These are phyloP conservation scores for Paraglomus occultum DNA, from an alignment of 192 early-diverging fungal genomes.

Conservation along the genomic window DNA sequence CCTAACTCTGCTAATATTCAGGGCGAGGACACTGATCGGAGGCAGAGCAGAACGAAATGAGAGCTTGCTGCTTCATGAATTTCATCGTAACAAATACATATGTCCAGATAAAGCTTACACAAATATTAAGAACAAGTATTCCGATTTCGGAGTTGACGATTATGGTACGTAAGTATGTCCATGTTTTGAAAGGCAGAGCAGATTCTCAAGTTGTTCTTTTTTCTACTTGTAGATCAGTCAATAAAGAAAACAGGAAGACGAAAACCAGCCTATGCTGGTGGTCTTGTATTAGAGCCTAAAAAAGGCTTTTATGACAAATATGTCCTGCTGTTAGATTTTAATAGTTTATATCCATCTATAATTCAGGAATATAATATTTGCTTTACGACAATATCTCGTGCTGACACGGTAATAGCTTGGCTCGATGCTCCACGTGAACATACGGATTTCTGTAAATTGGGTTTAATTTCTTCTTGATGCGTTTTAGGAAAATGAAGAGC, in stretches of 20 bases:
- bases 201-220: neutral
- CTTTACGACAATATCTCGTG: conserved; percentile 88
- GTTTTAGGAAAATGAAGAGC: conserved; percentile 51
- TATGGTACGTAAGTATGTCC: conserved; percentile 34
- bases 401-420: conserved; percentile 30
- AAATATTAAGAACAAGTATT: conserved; percentile 22
- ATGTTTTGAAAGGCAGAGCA: neutral
- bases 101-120: conserved; percentile 79
- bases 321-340: conserved; percentile 96
- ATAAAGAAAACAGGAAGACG: conserved; percentile 54
- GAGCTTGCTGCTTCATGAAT: conserved; percentile 93
- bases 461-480: neutral
- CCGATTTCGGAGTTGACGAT: conserved; percentile 26
- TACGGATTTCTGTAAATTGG: neutral
- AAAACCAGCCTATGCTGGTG: conserved; percentile 92
- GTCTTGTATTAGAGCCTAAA: conserved; percentile 96
- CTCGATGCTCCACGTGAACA: neutral
- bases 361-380: conserved; percentile 99
- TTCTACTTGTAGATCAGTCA: conserved; percentile 33
- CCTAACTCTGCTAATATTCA: conserved; percentile 15
- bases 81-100: conserved; percentile 87
- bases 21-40: conserved; percentile 80
- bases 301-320: conserved; percentile 96
- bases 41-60: conserved; percentile 95
- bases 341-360: conserved; percentile 98